Percentiles rank a stretch among this genome's conserved stretches.
These are phyloP conservation scores for Prunus davidiana DNA, from an alignment of 306 rosid species.

Conservation along the genomic window DNA sequence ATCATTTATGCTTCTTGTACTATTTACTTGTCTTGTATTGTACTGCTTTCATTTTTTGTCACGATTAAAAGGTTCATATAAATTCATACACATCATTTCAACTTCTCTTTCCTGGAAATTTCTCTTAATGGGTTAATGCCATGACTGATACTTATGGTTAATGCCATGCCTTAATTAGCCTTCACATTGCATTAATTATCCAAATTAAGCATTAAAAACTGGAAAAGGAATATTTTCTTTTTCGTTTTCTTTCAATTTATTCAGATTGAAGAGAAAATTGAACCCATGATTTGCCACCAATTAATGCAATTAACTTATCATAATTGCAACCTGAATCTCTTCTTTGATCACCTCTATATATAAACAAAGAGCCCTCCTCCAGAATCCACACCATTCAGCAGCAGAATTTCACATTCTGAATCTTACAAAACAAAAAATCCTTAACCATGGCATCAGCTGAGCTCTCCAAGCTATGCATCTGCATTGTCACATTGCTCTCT, in stretches of 20 bases:
- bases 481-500: not conserved
- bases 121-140: not conserved
- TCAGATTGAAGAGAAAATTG: too few relatives aligned
- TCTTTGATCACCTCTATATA: not conserved
- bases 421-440: not conserved
- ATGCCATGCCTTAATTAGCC: not conserved
- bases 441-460: not conserved
- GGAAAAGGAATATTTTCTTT: not conserved
- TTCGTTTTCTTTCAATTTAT: not conserved
- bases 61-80: too few relatives aligned
- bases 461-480: not conserved
- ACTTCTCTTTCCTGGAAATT: constrained; percentile 8
- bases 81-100: not conserved
- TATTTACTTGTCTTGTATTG: too few relatives aligned
- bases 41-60: too few relatives aligned
- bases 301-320: not conserved
- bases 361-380: not conserved
- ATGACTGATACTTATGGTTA: not conserved
- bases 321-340: not conserved
- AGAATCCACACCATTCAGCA: not conserved
- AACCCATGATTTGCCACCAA: not conserved
- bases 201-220: not conserved
- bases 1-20: too few relatives aligned
- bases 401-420: not conserved
- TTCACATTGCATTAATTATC: not conserved